These are phyloP conservation scores for Albophoma yamanashiensis DNA, from an alignment of 2,329 filamentous ascomycete species.

Conservation along the genomic window DNA sequence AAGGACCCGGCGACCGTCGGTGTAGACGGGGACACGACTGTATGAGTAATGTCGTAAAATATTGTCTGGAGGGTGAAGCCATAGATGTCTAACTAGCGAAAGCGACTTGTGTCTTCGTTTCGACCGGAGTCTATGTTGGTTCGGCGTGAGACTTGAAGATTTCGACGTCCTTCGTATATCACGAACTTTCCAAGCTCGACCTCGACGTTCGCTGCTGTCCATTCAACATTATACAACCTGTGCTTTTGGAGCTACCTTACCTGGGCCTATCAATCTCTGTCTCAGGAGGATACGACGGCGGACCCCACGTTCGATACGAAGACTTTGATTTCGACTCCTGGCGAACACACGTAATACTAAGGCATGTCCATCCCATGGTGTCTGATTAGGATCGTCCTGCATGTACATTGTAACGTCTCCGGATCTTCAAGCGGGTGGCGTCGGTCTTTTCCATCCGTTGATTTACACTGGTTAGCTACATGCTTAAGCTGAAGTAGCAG, in stretches of 20 bases:
- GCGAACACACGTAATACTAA: too few relatives aligned
- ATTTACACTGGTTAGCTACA: neutral
- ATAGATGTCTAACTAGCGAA: neutral
- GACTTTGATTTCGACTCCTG: too few relatives aligned
- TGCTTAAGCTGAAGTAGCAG: neutral
- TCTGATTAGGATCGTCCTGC: neutral
- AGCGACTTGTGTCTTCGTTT: neutral
- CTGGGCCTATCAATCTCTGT: too few relatives aligned
- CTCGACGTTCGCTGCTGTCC: neutral
- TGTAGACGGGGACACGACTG: neutral
- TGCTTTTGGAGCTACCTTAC: neutral
- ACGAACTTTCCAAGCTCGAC: neutral
- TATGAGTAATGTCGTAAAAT: neutral
- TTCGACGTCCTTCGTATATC: neutral
- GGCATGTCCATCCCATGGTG: too few relatives aligned
- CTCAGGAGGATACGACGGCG: too few relatives aligned
- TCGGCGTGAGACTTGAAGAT: neutral
- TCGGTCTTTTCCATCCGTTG: neutral
- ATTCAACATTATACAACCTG: neutral
- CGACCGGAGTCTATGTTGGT: neutral
- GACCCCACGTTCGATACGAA: too few relatives aligned
- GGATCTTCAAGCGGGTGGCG: neutral
- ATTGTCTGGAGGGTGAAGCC: neutral
- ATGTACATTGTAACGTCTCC: neutral
- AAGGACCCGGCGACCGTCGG: neutral